Evolutionary conservation across 2,329 filamentous ascomycete genomes (phyloP).

Genomic region (Clarireedia homoeocarpa): DNA sequence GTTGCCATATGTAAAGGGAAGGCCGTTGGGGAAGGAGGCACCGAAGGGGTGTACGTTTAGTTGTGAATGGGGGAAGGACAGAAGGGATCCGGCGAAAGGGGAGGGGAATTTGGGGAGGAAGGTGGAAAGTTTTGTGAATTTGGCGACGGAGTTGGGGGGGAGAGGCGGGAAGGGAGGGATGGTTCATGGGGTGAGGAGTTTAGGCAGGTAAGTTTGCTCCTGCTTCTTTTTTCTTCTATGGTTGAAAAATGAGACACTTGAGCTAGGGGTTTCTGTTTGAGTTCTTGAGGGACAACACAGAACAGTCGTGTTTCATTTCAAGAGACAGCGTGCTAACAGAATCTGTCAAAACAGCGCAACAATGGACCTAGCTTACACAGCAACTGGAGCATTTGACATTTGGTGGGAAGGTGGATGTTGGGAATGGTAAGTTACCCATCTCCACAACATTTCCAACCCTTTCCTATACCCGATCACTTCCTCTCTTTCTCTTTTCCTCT

Average conservation of each 20-base stretch:
- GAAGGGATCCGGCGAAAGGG: conserved; percentile 45
- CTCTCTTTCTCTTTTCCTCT: not conserved
- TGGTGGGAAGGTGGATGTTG: conserved; percentile 80
- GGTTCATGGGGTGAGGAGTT: conserved; percentile 67
- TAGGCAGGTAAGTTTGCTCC: conserved; percentile 43
- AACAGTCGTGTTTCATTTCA: not conserved
- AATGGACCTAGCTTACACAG: conserved; percentile 65
- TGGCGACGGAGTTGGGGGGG: conserved; percentile 59
- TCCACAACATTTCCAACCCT: not conserved
- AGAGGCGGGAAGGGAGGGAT: conserved; percentile 63
- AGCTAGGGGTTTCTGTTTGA: not conserved
- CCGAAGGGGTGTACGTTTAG: conserved; percentile 64
- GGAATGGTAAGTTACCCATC: conserved; percentile 53
- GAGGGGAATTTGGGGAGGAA: conserved; percentile 65
- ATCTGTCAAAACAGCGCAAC: conserved; percentile 47
- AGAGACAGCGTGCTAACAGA: not conserved
- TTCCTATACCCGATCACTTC: too few species aligned
- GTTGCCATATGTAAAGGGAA: conserved; percentile 55
- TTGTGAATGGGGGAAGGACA: conserved; percentile 75
- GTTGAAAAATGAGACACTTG: not conserved
- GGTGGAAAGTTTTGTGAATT: conserved; percentile 66
- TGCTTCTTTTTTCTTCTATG: not conserved
- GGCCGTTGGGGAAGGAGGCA: conserved; percentile 54
- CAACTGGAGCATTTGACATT: conserved; percentile 69
- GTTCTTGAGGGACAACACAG: not conserved